Percentiles rank a stretch among this genome's conserved stretches.
Conservation (phyloP, 495 filamentous ascomycete species). For the Letharia columbiana region DNA sequence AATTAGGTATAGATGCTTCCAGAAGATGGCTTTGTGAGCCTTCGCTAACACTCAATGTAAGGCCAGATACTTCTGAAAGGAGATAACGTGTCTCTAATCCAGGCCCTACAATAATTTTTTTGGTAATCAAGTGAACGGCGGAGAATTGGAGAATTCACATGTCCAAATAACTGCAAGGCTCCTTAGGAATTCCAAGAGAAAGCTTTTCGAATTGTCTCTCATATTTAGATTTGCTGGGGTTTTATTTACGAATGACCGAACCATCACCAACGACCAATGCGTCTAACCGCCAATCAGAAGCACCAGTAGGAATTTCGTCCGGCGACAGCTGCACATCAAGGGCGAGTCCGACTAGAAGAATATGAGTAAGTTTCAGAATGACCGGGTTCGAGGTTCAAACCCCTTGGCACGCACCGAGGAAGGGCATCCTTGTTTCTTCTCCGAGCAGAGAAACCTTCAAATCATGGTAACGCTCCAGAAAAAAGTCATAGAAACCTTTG, state of each 20-base stretch:
- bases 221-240: neutral
- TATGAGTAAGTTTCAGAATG: constrained; percentile 9
- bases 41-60: constrained; percentile 36
- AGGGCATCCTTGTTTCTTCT: constrained; percentile 42
- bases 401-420: constrained; percentile 44
- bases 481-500: constrained; percentile 95
- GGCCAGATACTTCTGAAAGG: constrained; percentile 96
- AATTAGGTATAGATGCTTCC: constrained; percentile 54
- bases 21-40: neutral
- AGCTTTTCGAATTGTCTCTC: neutral
- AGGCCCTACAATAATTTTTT: constrained; percentile 52
- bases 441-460: constrained; percentile 28
- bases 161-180: neutral
- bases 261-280: constrained; percentile 55
- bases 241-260: constrained; percentile 27
- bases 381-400: constrained; percentile 26
- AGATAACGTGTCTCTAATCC: constrained; percentile 93
- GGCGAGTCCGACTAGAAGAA: constrained; percentile 65
- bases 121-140: neutral
- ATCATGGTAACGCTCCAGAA: constrained; percentile 59
- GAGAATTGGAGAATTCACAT: neutral
- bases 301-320: constrained; percentile 54
- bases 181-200: neutral
- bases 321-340: constrained; percentile 78
- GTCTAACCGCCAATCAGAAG: constrained; percentile 59